Conservation (phyloP, 345 rosid genomes). For the Pistacia atlantica region DNA sequence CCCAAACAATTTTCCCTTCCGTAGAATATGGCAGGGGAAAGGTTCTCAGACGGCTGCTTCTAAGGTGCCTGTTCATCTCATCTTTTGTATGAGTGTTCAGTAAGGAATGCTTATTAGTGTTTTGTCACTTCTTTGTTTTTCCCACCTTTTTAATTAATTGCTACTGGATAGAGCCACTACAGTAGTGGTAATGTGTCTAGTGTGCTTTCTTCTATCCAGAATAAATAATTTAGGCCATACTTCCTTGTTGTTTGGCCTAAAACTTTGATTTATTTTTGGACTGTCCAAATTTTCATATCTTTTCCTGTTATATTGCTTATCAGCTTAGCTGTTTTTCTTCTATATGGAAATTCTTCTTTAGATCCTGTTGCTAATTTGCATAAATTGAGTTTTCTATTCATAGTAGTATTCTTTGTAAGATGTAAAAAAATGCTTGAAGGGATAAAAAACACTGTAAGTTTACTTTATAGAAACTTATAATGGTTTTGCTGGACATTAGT, state of each 20-base stretch:
- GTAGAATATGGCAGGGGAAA: constrained; percentile 94
- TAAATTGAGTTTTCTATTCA: background rate
- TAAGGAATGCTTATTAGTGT: background rate
- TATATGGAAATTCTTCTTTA: background rate
- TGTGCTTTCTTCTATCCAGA: background rate
- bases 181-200: background rate
- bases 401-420: background rate
- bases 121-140: background rate
- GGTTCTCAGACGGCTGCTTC: constrained; percentile 81
- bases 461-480: background rate
- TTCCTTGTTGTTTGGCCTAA: background rate
- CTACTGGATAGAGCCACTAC: background rate
- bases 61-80: constrained; percentile 50
- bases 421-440: background rate
- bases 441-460: background rate
- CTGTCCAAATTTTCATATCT: background rate
- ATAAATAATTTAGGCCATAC: background rate
- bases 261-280: background rate
- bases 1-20: constrained; percentile 70
- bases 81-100: constrained; percentile 14
- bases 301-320: background rate
- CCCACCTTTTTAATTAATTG: background rate
- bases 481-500: background rate
- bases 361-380: background rate
- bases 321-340: background rate